These are phyloP conservation scores for Chrysosporium queenslandicum DNA, from an alignment of 2,329 filamentous ascomycete species.

Conservation along the genomic window DNA sequence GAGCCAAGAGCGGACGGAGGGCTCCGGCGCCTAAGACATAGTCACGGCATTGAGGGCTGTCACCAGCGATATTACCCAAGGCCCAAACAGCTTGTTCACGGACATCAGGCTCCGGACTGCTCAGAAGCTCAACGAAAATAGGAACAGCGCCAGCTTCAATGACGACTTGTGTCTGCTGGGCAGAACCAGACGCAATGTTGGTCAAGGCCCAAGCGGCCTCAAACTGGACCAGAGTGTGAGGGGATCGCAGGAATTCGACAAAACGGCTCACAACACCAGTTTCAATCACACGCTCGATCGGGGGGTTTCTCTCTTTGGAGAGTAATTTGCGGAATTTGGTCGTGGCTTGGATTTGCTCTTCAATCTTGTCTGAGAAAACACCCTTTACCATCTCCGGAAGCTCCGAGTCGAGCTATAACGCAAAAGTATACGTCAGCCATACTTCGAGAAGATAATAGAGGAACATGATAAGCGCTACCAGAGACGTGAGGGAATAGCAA, in stretches of 20 bases:
- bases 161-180: slow-evolving; percentile 94
- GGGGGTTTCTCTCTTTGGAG: slow-evolving; percentile 97
- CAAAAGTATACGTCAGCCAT: neutral
- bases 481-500: neutral
- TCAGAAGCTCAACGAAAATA: slow-evolving; percentile 94
- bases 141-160: slow-evolving; percentile 97
- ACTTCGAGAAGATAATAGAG: neutral
- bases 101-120: slow-evolving; percentile 93
- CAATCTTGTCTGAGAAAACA: slow-evolving; percentile 98
- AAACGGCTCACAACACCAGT: slow-evolving; percentile 95
- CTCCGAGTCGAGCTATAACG: slow-evolving; percentile 79
- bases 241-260: slow-evolving; percentile 94
- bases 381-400: slow-evolving; percentile 96
- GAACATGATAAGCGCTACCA: neutral
- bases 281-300: slow-evolving; percentile 98
- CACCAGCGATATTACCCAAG: slow-evolving; percentile 94
- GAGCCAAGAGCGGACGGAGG: slow-evolving; percentile 74
- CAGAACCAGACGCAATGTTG: slow-evolving; percentile 97
- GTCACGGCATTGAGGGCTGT: slow-evolving; percentile 94
- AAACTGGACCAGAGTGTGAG: slow-evolving; percentile 96
- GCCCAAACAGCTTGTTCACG: slow-evolving; percentile 98
- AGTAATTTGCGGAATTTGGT: slow-evolving; percentile 98
- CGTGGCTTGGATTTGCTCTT: slow-evolving; percentile 91
- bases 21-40: slow-evolving; percentile 89
- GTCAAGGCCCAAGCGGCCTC: slow-evolving; percentile 98